Conservation (phyloP, 148 eudicot species). For the Rhododendron henanense region DNA sequence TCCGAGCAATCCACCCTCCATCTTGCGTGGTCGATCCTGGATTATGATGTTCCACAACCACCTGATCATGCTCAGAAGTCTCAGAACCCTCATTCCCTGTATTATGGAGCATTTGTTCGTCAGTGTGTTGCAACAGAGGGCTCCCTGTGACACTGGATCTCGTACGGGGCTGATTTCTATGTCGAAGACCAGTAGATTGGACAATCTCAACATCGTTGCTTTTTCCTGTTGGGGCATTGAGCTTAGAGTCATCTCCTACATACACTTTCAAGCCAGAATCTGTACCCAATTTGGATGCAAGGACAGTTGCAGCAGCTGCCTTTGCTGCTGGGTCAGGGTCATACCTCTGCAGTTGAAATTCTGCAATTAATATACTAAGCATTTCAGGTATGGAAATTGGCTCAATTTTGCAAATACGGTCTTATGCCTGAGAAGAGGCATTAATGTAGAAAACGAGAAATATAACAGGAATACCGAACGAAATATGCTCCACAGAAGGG, state of each 20-base stretch:
- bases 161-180: slow-evolving; percentile 51
- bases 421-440: not conserved
- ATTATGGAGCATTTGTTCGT: slow-evolving; percentile 32
- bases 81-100: slow-evolving; percentile 28
- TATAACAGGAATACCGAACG: not conserved
- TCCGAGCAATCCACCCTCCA: slow-evolving; percentile 78
- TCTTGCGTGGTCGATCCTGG: slow-evolving; percentile 43
- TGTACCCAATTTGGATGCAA: slow-evolving; percentile 85
- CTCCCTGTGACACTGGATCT: slow-evolving; percentile 42
- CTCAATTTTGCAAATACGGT: not conserved
- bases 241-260: slow-evolving; percentile 51
- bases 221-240: slow-evolving; percentile 43
- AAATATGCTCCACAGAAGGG: not conserved
- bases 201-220: slow-evolving; percentile 57
- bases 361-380: not conserved
- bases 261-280: slow-evolving; percentile 81
- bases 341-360: slow-evolving; percentile 58
- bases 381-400: not conserved
- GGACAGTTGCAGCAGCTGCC: slow-evolving; percentile 91
- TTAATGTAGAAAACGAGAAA: not conserved
- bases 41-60: slow-evolving; percentile 68
- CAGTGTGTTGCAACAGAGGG: slow-evolving; percentile 27
- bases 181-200: slow-evolving; percentile 64
- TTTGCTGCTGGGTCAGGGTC: slow-evolving; percentile 96
- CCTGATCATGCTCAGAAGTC: slow-evolving; percentile 37